Evolutionary conservation across 2,329 filamentous ascomycete species (phyloP).

Genomic region (Colletotrichum sublineola): DNA sequence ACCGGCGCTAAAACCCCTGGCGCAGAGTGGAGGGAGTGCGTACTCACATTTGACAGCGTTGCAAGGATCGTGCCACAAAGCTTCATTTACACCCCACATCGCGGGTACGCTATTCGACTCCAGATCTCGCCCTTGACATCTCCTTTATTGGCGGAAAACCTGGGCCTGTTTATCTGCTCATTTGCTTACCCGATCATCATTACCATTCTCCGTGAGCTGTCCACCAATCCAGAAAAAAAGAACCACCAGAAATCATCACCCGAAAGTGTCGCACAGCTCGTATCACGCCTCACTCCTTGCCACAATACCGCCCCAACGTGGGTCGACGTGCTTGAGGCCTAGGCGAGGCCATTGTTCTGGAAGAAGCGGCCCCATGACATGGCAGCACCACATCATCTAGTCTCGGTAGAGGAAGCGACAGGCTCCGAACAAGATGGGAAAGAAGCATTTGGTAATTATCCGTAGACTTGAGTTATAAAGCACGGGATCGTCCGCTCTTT

Average conservation of each 20-base stretch:
- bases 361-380: constrained; percentile 19
- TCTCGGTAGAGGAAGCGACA: background rate
- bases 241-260: background rate
- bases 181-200: constrained; percentile 14
- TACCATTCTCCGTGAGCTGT: background rate
- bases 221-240: background rate
- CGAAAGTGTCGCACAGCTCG: constrained; percentile 15
- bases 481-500: background rate
- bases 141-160: constrained; percentile 24
- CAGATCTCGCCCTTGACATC: background rate
- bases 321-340: constrained; percentile 11
- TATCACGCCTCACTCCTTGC: background rate
- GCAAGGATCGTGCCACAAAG: constrained; percentile 22
- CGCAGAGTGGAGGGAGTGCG: constrained; percentile 12
- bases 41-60: background rate
- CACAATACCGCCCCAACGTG: constrained; percentile 7
- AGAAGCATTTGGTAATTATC: background rate
- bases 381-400: background rate
- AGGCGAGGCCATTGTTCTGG: constrained; percentile 1
- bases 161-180: constrained; percentile 9
- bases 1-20: constrained; percentile 12
- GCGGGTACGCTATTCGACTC: constrained; percentile 26
- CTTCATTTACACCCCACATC: constrained; percentile 30
- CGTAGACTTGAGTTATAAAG: constrained; percentile 6
- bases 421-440: background rate